Percentiles rank a stretch among this genome's conserved stretches.
Evolutionary conservation across 2,329 filamentous ascomycete genomes (phyloP).

Genomic region (Colletotrichum cuscutae): DNA sequence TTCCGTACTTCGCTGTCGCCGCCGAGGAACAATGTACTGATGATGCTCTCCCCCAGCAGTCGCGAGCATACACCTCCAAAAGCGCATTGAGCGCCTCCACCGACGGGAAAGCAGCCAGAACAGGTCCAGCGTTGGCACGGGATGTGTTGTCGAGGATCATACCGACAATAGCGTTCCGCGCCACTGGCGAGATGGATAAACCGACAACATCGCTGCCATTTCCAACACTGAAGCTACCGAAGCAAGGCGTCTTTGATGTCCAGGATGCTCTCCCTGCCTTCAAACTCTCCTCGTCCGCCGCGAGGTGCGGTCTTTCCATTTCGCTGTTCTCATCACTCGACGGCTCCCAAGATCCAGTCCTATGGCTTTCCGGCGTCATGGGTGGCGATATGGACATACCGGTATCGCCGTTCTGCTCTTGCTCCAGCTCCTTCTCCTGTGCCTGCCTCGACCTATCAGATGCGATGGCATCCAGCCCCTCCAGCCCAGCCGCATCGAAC

Average conservation of each 20-base stretch:
- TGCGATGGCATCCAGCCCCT: background rate
- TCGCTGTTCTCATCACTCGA: background rate
- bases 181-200: background rate
- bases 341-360: background rate
- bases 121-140: background rate
- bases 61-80: background rate
- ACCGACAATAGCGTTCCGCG: background rate
- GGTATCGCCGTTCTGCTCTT: background rate
- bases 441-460: background rate
- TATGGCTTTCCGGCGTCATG: background rate
- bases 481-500: background rate
- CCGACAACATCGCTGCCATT: background rate
- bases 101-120: background rate
- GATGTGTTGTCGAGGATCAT: constrained; percentile 16
- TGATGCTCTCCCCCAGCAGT: background rate
- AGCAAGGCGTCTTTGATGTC: background rate
- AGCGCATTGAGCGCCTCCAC: background rate
- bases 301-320: background rate
- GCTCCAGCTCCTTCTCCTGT: no score
- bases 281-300: background rate
- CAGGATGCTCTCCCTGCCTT: background rate
- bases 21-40: no score
- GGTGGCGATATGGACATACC: background rate
- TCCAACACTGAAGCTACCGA: background rate
- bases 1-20: background rate